Evolutionary conservation across 2,329 filamentous ascomycete genomes (phyloP).

Genomic region (Venturia aucupariae): DNA sequence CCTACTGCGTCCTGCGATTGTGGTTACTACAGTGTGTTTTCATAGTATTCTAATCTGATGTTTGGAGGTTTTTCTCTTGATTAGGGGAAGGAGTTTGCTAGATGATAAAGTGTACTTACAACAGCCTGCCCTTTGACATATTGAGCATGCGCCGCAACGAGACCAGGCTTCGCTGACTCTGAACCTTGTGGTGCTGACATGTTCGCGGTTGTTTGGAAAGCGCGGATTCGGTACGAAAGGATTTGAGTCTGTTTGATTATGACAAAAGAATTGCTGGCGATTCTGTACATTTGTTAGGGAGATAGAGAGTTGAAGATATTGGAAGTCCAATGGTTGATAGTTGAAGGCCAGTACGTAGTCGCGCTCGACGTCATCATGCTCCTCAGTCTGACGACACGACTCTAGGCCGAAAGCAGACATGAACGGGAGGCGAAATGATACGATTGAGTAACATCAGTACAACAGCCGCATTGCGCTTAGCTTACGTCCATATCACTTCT

Average conservation of each 20-base stretch:
- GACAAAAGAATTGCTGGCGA: neutral
- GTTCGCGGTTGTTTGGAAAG: neutral
- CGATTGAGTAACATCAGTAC: too few relatives aligned
- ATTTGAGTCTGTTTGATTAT: neutral
- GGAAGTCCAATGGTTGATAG: neutral
- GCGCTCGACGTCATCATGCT: neutral
- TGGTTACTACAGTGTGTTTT: neutral
- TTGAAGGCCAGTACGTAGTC: neutral
- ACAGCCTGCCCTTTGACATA: constrained; percentile 61
- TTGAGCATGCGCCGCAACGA: constrained; percentile 55
- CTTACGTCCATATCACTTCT: too few relatives aligned
- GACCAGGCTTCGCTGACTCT: constrained; percentile 39
- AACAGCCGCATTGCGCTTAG: too few relatives aligned
- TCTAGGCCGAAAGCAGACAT: neutral
- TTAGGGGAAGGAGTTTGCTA: too few relatives aligned
- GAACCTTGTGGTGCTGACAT: constrained; percentile 5
- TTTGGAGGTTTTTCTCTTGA: too few relatives aligned
- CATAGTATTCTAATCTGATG: too few relatives aligned
- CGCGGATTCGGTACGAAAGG: neutral
- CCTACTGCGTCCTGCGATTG: constrained; percentile 47
- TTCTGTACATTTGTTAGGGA: neutral
- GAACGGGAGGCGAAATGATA: too few relatives aligned
- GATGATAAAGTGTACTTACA: constrained; percentile 33
- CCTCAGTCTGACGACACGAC: constrained; percentile 3
- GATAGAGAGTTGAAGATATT: neutral